Evolutionary conservation across 2,329 filamentous ascomycete species (phyloP).

Genomic region (Remersonia thermophila): DNA sequence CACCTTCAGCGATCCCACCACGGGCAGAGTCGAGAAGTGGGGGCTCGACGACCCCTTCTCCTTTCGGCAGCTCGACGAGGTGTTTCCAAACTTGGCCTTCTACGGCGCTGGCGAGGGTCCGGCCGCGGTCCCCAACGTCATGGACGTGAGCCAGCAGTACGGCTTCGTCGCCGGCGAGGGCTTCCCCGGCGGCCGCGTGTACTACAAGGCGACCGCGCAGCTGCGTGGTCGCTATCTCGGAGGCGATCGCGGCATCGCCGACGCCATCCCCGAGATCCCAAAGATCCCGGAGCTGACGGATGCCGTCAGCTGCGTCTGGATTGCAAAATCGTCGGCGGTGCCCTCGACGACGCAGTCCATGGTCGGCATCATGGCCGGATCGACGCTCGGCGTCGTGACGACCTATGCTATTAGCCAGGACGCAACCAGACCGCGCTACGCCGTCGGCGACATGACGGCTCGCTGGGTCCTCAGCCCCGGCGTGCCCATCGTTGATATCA

Average conservation of each 20-base stretch:
- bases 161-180: constrained; percentile 80
- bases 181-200: constrained; percentile 67
- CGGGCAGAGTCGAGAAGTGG: constrained; percentile 69
- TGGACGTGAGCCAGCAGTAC: constrained; percentile 80
- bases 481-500: constrained; percentile 76
- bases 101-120: constrained; percentile 72
- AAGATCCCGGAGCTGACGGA: constrained; percentile 58
- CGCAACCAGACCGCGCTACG: constrained; percentile 46
- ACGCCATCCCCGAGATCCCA: constrained; percentile 62
- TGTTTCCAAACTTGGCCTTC: constrained; percentile 57
- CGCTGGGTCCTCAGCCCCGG: constrained; percentile 87
- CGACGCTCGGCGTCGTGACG: constrained; percentile 70
- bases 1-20: constrained; percentile 70
- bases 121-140: constrained; percentile 67
- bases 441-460: constrained; percentile 67
- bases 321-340: constrained; percentile 68
- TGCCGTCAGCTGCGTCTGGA: constrained; percentile 71
- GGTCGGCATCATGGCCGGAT: constrained; percentile 72
- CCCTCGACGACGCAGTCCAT: constrained; percentile 62
- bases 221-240: constrained; percentile 64
- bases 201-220: constrained; percentile 64
- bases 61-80: constrained; percentile 66
- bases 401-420: constrained; percentile 63
- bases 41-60: constrained; percentile 63
- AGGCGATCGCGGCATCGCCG: constrained; percentile 44